phyloP scores from a whole-genome alignment of 78 protist genomes.

The slime mould (Dictyostelium discoideum) region DNA sequence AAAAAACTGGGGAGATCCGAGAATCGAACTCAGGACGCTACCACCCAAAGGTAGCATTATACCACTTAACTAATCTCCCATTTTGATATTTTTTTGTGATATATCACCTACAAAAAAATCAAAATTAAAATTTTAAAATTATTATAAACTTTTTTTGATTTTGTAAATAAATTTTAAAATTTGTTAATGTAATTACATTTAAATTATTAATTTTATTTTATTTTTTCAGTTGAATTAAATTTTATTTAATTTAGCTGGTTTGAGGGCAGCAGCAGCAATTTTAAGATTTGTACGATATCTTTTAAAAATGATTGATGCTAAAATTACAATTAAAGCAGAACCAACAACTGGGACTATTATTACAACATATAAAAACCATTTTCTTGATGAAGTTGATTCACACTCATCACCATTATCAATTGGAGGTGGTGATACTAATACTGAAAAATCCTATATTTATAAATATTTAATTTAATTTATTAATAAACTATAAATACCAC shows the following conservation, averaged over 20 bases:
- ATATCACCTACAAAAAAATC: no score
- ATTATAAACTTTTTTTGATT: no score
- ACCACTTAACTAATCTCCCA: conserved; percentile 55
- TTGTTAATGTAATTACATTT: no score
- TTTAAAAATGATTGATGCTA: background rate
- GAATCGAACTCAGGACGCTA: conserved; percentile 67
- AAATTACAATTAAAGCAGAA: background rate
- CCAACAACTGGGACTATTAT: background rate
- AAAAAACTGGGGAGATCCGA: conserved; percentile 31
- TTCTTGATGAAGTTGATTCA: background rate
- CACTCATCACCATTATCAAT: background rate
- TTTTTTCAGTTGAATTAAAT: background rate
- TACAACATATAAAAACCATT: conserved; percentile 4
- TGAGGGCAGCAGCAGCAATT: background rate
- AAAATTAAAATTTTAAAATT: no score
- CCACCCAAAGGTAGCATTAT: conserved; percentile 65
- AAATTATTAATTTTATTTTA: no score
- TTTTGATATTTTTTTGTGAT: background rate
- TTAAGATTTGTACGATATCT: conserved; percentile 5
- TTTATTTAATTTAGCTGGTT: background rate
- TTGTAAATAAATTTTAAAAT: no score
- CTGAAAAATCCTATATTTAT: background rate
- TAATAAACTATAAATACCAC: background rate
- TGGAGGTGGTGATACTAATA: background rate
- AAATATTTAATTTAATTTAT: no score